Base-by-base conservation (phyloP, 2,329 filamentous ascomycete species). In the Monosporascus sp. region DNA sequence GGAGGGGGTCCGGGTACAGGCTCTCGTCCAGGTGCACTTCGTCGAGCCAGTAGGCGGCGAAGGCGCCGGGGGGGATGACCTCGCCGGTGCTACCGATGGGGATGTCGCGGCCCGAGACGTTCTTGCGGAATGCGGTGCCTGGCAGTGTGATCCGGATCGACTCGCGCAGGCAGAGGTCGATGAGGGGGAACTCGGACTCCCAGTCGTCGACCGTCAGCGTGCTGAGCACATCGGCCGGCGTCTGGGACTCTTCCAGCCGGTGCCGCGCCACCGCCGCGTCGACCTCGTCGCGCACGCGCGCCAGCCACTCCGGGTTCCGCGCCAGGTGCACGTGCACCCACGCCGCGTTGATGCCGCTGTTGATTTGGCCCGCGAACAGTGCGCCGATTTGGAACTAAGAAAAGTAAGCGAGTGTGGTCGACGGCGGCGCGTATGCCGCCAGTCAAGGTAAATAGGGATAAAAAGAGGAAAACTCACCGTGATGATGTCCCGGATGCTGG, bases 301-400 rank as follows among this genome's bases (percentile, higher is more conserved):
- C 56, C 37, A 73, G 70, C 82, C 82, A 76, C 50, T 74, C 52
- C 17, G 71, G 64, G 59, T 78, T 62, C 50, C 72, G 53, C 51
- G 78, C 63, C 50, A 85, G 69, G 70, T 78, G 73, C 63, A 74
- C 55, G 55, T 83, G 62, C 55, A 82, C 66, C 72, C 75, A 82
- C 2, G 75, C 74, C 1, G 77, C 75, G 57, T 80, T 82, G 62
- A 81, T 74, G 39, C 79, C 79, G 24, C 69, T 78, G 65, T 83
- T 84, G n/a, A 82, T 57, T 36, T 79, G 68, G n/a, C 80, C 80
- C 1, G 80, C 80, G 60, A 80, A 82, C 3, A 84, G 65, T 0
- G 77, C 68, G 14, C 74, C 74, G n/a, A 83, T 66, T 36, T 81
- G 70, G 63, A 82, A 81, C 68, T 76, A 57, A 11, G 47, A 31